Conservation (phyloP, 2,329 filamentous ascomycete genomes). For the Teratosphaeria viscida region DNA sequence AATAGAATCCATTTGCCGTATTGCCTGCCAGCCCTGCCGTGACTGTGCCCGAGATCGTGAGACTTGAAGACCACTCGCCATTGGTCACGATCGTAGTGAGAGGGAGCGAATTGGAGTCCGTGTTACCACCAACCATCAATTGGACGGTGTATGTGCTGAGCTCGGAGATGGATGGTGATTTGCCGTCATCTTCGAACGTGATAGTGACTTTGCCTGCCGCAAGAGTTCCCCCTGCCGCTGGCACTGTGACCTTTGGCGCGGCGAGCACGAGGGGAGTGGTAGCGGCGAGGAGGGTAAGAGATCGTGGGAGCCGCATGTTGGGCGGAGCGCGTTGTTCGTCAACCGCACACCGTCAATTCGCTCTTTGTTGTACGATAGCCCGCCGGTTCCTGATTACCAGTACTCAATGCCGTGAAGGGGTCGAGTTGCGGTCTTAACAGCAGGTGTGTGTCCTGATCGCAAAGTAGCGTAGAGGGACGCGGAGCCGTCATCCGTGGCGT, state of each 20-base stretch:
- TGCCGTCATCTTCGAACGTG: conserved; percentile 47
- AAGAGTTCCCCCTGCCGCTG: conserved; percentile 41
- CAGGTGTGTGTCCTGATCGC: background rate
- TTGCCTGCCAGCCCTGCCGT: conserved; percentile 12
- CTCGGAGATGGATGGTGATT: conserved; percentile 39
- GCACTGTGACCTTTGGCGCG: conserved; percentile 45
- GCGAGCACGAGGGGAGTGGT: conserved; percentile 36
- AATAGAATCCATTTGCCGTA: conserved; percentile 48
- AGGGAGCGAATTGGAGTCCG: conserved; percentile 26
- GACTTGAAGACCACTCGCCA: conserved; percentile 7
- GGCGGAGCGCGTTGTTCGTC: background rate
- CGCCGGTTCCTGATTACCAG: too few relatives aligned
- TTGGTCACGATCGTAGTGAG: conserved; percentile 7
- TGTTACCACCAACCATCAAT: conserved; percentile 51
- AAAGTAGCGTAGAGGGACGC: background rate
- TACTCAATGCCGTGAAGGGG: too few relatives aligned
- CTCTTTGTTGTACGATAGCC: background rate
- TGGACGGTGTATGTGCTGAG: conserved; percentile 47
- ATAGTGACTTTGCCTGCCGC: conserved; percentile 43
- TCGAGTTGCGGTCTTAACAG: too few relatives aligned
- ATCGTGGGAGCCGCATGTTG: conserved; percentile 12
- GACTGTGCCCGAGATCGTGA: conserved; percentile 9
- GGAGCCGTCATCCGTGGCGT: background rate
- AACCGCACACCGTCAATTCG: background rate
- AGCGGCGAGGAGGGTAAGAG: conserved; percentile 26